Evolutionary conservation across 2,329 filamentous ascomycete genomes (phyloP), one percentile per base, ranked within the genome.

Genomic region (Cercospora zeae-maydis): DNA sequence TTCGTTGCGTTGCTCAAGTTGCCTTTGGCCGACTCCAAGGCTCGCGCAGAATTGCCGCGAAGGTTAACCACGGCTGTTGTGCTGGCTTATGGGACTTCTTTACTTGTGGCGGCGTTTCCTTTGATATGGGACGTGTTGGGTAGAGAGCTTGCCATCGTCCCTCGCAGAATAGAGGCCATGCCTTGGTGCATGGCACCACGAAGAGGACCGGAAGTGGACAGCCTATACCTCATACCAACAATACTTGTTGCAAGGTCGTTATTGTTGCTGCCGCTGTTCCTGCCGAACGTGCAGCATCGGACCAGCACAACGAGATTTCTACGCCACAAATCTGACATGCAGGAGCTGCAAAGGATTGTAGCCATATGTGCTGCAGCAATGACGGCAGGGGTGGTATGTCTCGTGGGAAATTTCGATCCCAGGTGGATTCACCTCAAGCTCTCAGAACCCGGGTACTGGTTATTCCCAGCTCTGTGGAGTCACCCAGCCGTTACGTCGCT

Each of bases 401-500:
- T 53, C n/a, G 19, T 19, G 27, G n/a, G 27, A 5, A 8, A 53
- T 34, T n/a, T 53, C 49, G 14, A 53, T 16, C 13, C 5, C 31
- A 33, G 19, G 27, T 10, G 49, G 49, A 6, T 34, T 34, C 36
- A 7, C 13, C 49, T 52, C 11, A 31, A 63, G 34, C 49, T 59
- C 3, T 21, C 58, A 31, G 58, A 52, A 14, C 36, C 31, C 55
- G 33, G 51, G 13, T 51, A 8, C 19, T 2, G 30, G 58, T 62
- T 24, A 45, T 65, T n/a, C 7, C 36, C 5, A 39, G 45, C 14
- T 66, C 42, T 75, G 11, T 63, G 67, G 36, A 66, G 62, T 52
- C 73, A 75, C 60, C 73, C 73, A 9, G 72, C 74, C 7, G 74
- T 75, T 7, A 70, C 66, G 19, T 52, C 72, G 7, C 65, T 75